These are phyloP conservation scores for Pholiota microspora DNA, from an alignment of 768 basidiomycete genomes.

Conservation along the genomic window DNA sequence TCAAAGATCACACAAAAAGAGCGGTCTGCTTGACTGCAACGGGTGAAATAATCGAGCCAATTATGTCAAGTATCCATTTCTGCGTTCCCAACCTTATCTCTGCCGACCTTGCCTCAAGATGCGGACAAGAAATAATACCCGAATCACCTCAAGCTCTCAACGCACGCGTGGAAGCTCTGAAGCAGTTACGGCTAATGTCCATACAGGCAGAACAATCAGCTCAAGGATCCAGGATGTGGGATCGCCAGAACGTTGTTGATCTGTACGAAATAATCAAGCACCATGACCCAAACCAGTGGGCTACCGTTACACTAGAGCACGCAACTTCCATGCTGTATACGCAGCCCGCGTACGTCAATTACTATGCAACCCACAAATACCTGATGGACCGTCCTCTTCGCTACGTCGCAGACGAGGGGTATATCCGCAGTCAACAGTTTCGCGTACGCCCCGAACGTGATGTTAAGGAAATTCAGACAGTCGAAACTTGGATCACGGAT, in stretches of 20 bases:
- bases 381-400: conserved; percentile 52
- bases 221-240: conserved; percentile 22
- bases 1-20: neutral
- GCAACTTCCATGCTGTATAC: conserved; percentile 44
- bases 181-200: neutral
- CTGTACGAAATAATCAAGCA: conserved; percentile 48
- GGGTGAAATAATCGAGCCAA: neutral
- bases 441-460: conserved; percentile 61
- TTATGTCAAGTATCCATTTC: neutral
- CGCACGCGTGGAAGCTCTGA: conserved; percentile 2
- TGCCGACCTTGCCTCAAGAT: neutral
- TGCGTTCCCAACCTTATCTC: conserved; percentile 1
- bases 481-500: conserved; percentile 46
- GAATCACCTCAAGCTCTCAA: conserved; percentile 1
- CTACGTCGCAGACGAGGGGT: conserved; percentile 52
- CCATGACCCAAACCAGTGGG: conserved; percentile 50
- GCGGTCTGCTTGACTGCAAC: neutral
- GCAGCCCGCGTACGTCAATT: conserved; percentile 29
- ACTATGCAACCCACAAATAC: conserved; percentile 60
- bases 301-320: conserved; percentile 49
- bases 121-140: neutral
- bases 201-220: conserved; percentile 7
- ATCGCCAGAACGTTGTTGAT: conserved; percentile 26
- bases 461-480: conserved; percentile 45
- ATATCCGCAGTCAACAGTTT: conserved; percentile 51